These are phyloP conservation scores for Diaporthe sp. DNA, from an alignment of 2,329 filamentous ascomycete species.

Conservation along the genomic window DNA sequence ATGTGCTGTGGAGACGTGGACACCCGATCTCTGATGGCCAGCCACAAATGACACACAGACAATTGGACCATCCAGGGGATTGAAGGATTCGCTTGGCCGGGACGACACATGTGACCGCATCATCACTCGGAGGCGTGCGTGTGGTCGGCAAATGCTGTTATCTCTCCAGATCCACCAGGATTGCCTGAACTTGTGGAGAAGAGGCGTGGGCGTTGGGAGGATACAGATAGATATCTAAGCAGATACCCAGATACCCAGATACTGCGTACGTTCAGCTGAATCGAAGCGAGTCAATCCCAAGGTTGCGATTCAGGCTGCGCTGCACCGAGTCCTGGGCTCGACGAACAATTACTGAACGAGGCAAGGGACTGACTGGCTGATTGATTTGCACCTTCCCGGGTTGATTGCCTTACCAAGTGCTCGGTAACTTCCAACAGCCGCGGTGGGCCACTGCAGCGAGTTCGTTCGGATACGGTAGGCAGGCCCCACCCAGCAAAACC, in stretches of 20 bases:
- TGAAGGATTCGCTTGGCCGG: constrained; percentile 15
- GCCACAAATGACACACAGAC: constrained; percentile 18
- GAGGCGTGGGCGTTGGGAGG: not conserved
- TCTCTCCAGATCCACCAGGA: constrained; percentile 11
- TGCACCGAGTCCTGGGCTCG: not conserved
- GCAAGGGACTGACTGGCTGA: constrained; percentile 1
- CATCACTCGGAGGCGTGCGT: not conserved
- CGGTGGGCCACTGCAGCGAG: constrained; percentile 15
- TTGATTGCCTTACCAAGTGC: constrained; percentile 23
- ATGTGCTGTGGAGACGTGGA: not conserved
- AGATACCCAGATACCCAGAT: not conserved
- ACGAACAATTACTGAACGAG: no score
- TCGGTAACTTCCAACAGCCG: constrained; percentile 33
- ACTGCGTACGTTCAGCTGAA: not conserved
- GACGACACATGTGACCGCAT: not conserved
- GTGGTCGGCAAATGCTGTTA: not conserved
- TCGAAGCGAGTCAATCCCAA: not conserved
- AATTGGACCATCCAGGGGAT: not conserved
- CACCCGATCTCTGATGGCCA: not conserved
- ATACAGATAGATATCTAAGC: not conserved
- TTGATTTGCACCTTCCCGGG: constrained; percentile 24
- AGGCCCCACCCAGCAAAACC: constrained; percentile 26
- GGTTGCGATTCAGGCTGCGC: not conserved
- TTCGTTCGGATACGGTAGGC: constrained; percentile 1
- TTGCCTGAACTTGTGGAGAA: constrained; percentile 4